Conservation (phyloP, 164 flowering plant genomes). For the Tinospora cordifolia region DNA sequence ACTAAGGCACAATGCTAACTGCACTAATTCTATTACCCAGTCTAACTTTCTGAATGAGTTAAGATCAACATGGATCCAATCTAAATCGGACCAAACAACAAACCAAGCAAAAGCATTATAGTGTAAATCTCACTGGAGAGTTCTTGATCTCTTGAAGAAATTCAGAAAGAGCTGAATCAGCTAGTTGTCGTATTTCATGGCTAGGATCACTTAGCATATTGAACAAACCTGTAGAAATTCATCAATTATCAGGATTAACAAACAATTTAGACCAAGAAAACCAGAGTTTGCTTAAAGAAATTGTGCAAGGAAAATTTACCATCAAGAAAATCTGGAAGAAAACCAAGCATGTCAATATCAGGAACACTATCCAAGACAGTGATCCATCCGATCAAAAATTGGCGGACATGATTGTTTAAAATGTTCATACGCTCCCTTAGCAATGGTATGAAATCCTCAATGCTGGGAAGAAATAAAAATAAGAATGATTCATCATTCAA, state of each 20-base stretch:
- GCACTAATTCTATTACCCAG: no score
- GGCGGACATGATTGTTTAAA: conserved; percentile 84
- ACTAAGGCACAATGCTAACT: no score
- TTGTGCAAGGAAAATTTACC: conserved; percentile 39
- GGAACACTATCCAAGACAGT: conserved; percentile 98
- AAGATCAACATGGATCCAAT: not conserved
- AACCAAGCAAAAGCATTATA: not conserved
- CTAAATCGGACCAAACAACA: no score
- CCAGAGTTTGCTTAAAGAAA: not conserved
- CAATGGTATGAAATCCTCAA: conserved; percentile 95
- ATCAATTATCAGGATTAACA: not conserved
- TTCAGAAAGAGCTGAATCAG: conserved; percentile 97
- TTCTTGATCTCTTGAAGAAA: conserved; percentile 97
- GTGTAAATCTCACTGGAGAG: conserved; percentile 68
- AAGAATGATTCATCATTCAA: conserved; percentile 1
- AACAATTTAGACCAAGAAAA: not conserved
- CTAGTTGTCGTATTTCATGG: conserved; percentile 96
- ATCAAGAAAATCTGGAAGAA: conserved; percentile 99
- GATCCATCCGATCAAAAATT: conserved; percentile 98
- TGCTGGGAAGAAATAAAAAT: conserved; percentile 41
- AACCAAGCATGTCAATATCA: conserved; percentile 97
- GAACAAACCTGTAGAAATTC: conserved; percentile 59
- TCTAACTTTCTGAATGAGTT: no score
- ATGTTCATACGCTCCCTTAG: conserved; percentile 96
- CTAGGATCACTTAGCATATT: conserved; percentile 95